Evolutionary conservation across 306 rosid genomes (phyloP).

Genomic region (Delonix regia): DNA sequence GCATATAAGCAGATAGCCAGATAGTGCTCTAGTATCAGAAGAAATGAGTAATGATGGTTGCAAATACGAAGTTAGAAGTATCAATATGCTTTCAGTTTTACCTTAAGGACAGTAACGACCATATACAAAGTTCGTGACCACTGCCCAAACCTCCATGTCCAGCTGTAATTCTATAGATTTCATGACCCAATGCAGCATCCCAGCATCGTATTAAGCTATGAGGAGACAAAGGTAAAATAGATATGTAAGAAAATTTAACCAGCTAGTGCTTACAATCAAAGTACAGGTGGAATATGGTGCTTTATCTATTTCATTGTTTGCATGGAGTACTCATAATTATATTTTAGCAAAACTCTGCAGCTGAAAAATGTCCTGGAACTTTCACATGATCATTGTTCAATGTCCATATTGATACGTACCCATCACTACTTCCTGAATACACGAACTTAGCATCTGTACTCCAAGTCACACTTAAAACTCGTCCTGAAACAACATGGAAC

Average conservation of each 20-base stretch:
- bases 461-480: slow-evolving; percentile 86
- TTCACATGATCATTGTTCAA: slow-evolving; percentile 5
- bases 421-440: slow-evolving; percentile 92
- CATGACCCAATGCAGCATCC: slow-evolving; percentile 64
- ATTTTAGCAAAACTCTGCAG: neutral
- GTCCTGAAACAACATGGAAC: slow-evolving; percentile 56
- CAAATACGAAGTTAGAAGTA: neutral
- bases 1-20: neutral
- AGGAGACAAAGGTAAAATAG: slow-evolving; percentile 6
- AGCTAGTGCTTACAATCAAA: neutral
- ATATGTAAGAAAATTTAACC: neutral
- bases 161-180: slow-evolving; percentile 83
- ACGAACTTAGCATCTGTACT: slow-evolving; percentile 69
- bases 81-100: slow-evolving; percentile 30
- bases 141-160: slow-evolving; percentile 85
- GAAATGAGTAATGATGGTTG: neutral
- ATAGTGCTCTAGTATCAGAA: slow-evolving; percentile 16
- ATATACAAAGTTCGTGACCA: slow-evolving; percentile 75
- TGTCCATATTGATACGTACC: slow-evolving; percentile 57
- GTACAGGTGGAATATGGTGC: neutral
- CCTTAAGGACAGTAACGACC: slow-evolving; percentile 90
- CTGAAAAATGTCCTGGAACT: neutral
- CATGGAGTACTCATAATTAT: neutral
- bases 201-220: slow-evolving; percentile 80
- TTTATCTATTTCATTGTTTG: neutral